Base-by-base conservation (phyloP, 2,329 filamentous ascomycete species). In the Aspergillus tubingensis region DNA sequence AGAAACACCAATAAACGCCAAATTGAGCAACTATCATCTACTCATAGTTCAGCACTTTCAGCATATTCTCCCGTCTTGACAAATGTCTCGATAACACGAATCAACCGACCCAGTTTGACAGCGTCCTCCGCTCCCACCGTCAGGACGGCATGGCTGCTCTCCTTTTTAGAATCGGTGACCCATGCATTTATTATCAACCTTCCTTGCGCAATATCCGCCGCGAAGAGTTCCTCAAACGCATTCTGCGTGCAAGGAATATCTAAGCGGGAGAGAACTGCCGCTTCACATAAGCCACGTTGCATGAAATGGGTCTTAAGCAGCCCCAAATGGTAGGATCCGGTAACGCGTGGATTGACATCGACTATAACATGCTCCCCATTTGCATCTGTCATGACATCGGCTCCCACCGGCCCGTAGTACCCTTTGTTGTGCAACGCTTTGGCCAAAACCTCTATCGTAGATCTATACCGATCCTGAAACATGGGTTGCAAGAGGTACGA, bases 321-420 rank as follows among this genome's bases (percentile, higher is more conserved):
- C 3, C 59, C 59, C 5, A 61, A 15, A 17, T 32, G 39, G 21
- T 54, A 58, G 8, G 49, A 47, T 3, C 59, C 59, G 2, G 59
- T 61, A 4, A 61, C 50, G 4, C 59, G 59, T 5, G 43, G 50
- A 23, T 61, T 61, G 7, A 61, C 32, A 5, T 61, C 59, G 17
- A 61, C 47, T 2, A 61, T 21, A 3, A 44, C 3, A 8, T 41
- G 55, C n/a, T 23, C 8, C 15, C 50, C 59, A 4, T 7, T n/a
- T 4, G 15, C 17, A 21, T 58, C 48, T 1, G 41, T 51, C 41
- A 61, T 54, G 32, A 61, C 36, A 39, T 61, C 59, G 1, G 41
- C 55, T 7, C 59, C 59, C 3, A 19, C 43, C 4, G 59, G 54
- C 8, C 59, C 59, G 23, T 61, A 43, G 19, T 54, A 61, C 6